Conservation (phyloP, 345 rosid species). For the Toxicodendron radicans region DNA sequence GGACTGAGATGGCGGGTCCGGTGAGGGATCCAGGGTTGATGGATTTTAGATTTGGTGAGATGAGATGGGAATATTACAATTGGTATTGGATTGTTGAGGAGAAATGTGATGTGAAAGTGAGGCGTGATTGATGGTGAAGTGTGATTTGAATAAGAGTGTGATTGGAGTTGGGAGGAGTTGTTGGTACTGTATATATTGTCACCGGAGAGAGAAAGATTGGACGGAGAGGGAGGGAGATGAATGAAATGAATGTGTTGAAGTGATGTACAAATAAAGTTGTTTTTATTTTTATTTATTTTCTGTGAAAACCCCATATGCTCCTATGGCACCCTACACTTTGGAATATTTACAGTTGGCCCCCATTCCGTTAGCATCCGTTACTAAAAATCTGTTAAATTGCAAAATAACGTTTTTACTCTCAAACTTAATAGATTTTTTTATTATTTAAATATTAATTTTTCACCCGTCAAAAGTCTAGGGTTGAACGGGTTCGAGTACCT, state of each 20-base stretch:
- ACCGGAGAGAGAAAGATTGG: background rate
- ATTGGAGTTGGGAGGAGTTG: background rate
- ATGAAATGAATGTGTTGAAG: background rate
- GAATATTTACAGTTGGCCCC: too few relatives aligned
- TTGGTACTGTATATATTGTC: background rate
- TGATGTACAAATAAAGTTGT: background rate
- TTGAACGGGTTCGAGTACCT: too few relatives aligned
- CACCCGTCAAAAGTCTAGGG: too few relatives aligned
- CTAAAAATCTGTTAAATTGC: too few relatives aligned
- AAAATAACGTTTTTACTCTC: too few relatives aligned
- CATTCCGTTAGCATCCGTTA: too few relatives aligned
- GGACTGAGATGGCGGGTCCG: slow-evolving; percentile 68
- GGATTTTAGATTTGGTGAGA: background rate
- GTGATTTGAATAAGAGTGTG: background rate
- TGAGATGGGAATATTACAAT: background rate
- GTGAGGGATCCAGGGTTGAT: slow-evolving; percentile 63
- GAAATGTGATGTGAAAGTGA: background rate
- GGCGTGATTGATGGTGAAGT: background rate
- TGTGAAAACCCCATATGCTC: background rate
- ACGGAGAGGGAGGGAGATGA: too few relatives aligned
- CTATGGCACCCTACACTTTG: too few relatives aligned
- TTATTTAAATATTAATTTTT: too few relatives aligned
- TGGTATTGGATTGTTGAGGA: background rate
- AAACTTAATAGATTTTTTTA: too few relatives aligned
- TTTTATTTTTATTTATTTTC: background rate